These are phyloP conservation scores for Sideroxylon spinosum DNA, from an alignment of 179 eudicot species.

Conservation along the genomic window DNA sequence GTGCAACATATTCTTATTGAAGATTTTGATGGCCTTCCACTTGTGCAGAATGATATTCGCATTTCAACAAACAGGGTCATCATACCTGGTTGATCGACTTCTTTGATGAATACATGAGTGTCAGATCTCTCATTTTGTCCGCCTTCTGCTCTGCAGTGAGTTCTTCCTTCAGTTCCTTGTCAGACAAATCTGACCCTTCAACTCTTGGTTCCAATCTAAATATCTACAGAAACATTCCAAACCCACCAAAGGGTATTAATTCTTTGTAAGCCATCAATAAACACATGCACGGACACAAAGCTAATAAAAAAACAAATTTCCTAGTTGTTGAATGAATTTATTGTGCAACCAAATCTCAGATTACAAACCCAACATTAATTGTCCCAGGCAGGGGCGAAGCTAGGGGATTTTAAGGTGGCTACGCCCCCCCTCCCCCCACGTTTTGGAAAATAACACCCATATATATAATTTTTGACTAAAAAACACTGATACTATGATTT, in stretches of 20 bases:
- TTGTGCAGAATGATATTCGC: neutral
- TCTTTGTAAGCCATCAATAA: neutral
- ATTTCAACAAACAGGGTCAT: neutral
- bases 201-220: slow-evolving; percentile 77
- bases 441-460: too few relatives aligned
- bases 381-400: too few relatives aligned
- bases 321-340: too few relatives aligned
- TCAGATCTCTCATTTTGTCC: slow-evolving; percentile 22
- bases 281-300: neutral
- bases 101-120: slow-evolving; percentile 38
- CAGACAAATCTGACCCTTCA: slow-evolving; percentile 27
- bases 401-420: too few relatives aligned
- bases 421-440: too few relatives aligned
- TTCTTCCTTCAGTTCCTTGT: slow-evolving; percentile 37
- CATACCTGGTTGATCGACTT: slow-evolving; percentile 42
- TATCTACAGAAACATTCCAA: slow-evolving; percentile 37
- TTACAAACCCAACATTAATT: neutral
- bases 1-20: neutral
- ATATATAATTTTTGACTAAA: too few relatives aligned
- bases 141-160: slow-evolving; percentile 29
- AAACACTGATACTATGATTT: too few relatives aligned
- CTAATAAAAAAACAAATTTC: neutral
- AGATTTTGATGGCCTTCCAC: neutral
- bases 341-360: too few relatives aligned
- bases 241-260: neutral